These are phyloP conservation scores for Microsporum audouinii DNA, from an alignment of 2,329 filamentous ascomycete genomes.

Conservation along the genomic window DNA sequence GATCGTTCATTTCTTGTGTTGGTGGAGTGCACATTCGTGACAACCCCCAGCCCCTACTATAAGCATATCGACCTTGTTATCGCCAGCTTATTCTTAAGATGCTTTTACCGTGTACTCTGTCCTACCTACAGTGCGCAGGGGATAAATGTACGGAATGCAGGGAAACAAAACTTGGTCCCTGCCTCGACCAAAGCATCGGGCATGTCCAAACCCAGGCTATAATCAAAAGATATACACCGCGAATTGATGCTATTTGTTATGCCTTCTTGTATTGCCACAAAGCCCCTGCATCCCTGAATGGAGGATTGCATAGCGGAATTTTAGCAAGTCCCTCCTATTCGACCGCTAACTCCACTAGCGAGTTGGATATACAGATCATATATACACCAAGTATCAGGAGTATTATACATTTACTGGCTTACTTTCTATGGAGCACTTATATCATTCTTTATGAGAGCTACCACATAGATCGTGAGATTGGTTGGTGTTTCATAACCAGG, in stretches of 20 bases:
- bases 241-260: not conserved
- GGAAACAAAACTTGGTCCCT: not conserved
- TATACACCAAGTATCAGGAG: not conserved
- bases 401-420: not conserved
- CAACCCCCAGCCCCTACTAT: not conserved
- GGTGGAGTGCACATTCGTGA: not conserved
- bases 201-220: not conserved
- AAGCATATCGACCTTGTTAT: not conserved
- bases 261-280: not conserved
- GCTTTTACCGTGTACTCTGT: no score
- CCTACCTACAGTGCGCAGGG: not conserved
- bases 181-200: not conserved
- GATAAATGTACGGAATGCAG: not conserved
- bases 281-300: not conserved
- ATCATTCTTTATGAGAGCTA: not conserved
- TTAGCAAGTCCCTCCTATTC: not conserved
- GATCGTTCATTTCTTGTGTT: not conserved
- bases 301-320: not conserved
- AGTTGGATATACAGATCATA: not conserved
- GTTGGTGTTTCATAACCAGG: not conserved
- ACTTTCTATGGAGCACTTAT: not conserved
- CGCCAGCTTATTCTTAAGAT: not conserved
- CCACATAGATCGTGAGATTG: not conserved
- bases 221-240: not conserved
- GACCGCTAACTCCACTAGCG: not conserved